Evolutionary conservation across 2,329 filamentous ascomycete species (phyloP), one percentile per base, ranked within the genome.

Genomic region (Fusarium nelsonii): DNA sequence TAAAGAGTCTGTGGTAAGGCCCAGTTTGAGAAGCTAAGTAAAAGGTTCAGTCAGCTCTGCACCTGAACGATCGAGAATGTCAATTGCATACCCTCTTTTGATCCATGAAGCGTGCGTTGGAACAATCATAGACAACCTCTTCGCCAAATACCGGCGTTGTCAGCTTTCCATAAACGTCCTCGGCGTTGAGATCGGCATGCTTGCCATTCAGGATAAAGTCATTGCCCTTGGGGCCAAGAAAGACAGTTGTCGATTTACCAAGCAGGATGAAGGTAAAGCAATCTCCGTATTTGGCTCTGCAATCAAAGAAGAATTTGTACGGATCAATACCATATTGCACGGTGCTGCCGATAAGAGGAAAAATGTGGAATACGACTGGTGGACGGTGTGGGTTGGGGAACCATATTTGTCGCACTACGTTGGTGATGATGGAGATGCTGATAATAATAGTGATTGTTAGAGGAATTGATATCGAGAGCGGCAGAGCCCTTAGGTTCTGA

Each of bases 281-380:
- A 78, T 97, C 92, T 75, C 93, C 93, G 78, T 95, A 92, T 88
- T 96, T 96, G 73, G 87, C 84, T 72, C 89, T 89, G 79, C 86
- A 87, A 74, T 84, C 89, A 86, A 73, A 85, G 82, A 97, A 97
- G 86, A 97, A 98, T 50, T 85, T 85, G 75, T 93, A 94, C 7
- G 94, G 94, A 76, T 98, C 93, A 78, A 97, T 97, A 77, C 95
- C 95, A 81, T 98, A 98, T 39, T 88, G 92, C 73, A 98, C 85
- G 53, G 94, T 97, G 83, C 91, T 97, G 65, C 95, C 95, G 75
- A 98, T 86, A 67, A 97, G 81, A 49, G 92, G 92, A 73, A 95
- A 85, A 85, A 88, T 91, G 79, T 93, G 91, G 78, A 94, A 94
- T 58, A 95, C 91, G 45, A 94, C 74, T 0, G 92, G 92, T 15